Base-by-base conservation (phyloP, 148 eudicot genomes). In the Polygonum maritimum region DNA sequence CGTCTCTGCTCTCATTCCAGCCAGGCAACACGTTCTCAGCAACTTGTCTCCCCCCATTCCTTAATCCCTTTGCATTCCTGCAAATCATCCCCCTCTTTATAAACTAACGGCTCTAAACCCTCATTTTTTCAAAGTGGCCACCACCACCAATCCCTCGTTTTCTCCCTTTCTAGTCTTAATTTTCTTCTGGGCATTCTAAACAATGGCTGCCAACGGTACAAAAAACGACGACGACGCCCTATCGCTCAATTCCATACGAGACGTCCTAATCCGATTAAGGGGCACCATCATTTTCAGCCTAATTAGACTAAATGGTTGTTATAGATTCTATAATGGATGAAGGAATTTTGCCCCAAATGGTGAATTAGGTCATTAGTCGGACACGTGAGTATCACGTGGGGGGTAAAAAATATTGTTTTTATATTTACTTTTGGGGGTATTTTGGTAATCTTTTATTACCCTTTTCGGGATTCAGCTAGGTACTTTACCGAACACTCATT, bases 261-360 rank as follows among this genome's bases (percentile, higher is more conserved):
- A 83, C 73, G 76, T 85, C 57, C 73, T 94, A 52, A 82, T 94
- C 55, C 79, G 88, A 40, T 88, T 86, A 79, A 97, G 92, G 82
- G 98, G 90, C 60, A 88, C 89, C 55, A 94, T 94, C 55, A 78
- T 94, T 22, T 92, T 84, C 80, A 76, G 79, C 71, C 88, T 94
- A 33, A 89, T 94, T n/a, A n/a, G n/a, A n/a, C n/a, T n/a, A n/a
- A n/a, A n/a, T n/a, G n/a, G n/a, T n/a, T n/a, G n/a, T n/a, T n/a
- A n/a, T n/a, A n/a, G n/a, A n/a, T n/a, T n/a, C n/a, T n/a, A n/a
- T n/a, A n/a, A n/a, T n/a, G n/a, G n/a, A n/a, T n/a, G n/a, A n/a
- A n/a, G n/a, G n/a, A n/a, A n/a, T n/a, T n/a, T n/a, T n/a, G n/a
- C n/a, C n/a, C n/a, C n/a, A n/a, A n/a, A n/a, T n/a, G n/a, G n/a